Evolutionary conservation across 805 yeast species (phyloP), one percentile per base, ranked within the genome.

Genomic region (Ogataea salicorniae): DNA sequence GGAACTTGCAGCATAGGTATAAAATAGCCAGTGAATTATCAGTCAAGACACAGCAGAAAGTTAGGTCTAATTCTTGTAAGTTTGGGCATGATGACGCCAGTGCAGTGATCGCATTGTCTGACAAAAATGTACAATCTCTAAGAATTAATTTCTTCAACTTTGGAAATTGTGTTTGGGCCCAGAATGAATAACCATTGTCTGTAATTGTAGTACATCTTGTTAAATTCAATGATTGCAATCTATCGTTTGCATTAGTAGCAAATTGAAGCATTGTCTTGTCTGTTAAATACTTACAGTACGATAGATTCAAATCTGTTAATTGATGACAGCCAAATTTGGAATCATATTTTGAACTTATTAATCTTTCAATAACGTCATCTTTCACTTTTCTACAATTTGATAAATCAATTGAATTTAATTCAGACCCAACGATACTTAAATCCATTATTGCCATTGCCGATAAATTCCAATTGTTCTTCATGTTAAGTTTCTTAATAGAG

Each of bases 361-460:
- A 66, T 54, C 90, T 69, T 54, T 83, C 84, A 37, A 86, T 67
- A 5, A 84, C 89, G 55, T 78, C 81, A 60, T 86, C 94, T 43
- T 81, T 71, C 1, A 85, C 88, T 55, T 81, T 83, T 20, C 90
- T 69, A 56, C 92, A 86, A 62, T 86, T 84, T 9, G 87, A 76
- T 39, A 86, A 68, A 61, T 85, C 89, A 18, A 86, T 68, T 45
- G 77, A 81, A 46, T 73, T 79, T 36, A 86, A 65, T 51, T 74
- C 65, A 34, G 72, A 69, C 8, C 90, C 90, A 33, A 84, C 80
- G 1, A 77, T 81, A 1, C 88, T 76, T 38, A 85, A 64, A 61
- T 86, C 92, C 89, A 85, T 83, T 31, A 85, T 83, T 2, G 91
- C 86, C 87, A 84, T 82, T 2, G 89, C 87, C 49, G 83, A 77